Evolutionary conservation across 2,329 filamentous ascomycete genomes (phyloP).

Genomic region (Penicillium corylophilum): DNA sequence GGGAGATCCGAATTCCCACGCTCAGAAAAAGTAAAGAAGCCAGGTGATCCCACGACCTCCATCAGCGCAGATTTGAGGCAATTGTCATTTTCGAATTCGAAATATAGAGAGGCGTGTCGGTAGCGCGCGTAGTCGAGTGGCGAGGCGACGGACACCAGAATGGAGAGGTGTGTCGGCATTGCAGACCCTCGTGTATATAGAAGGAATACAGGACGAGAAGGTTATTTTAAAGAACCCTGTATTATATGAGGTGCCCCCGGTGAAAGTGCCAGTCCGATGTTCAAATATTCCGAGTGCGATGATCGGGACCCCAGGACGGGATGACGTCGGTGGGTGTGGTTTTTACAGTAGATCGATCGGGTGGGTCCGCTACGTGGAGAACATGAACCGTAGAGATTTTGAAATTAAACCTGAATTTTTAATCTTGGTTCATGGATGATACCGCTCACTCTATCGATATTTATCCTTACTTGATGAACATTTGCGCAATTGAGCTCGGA

Average conservation of each 20-base stretch:
- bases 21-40: constrained; percentile 16
- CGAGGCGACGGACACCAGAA: constrained; percentile 20
- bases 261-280: neutral
- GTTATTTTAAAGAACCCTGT: too few relatives aligned
- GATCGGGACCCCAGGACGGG: neutral
- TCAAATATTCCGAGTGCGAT: neutral
- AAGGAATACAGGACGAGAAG: too few relatives aligned
- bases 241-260: too few relatives aligned
- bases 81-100: constrained; percentile 9
- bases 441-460: neutral
- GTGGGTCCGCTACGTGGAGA: neutral
- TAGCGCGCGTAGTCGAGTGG: constrained; percentile 24
- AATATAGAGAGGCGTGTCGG: constrained; percentile 18
- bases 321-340: neutral
- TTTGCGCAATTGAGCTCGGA: constrained; percentile 8
- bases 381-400: neutral
- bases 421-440: neutral
- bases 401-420: too few relatives aligned
- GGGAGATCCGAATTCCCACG: constrained; percentile 9
- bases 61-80: constrained; percentile 12
- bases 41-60: constrained; percentile 17
- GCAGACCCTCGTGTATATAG: neutral
- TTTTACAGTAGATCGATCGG: neutral
- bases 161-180: constrained; percentile 19
- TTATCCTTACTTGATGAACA: neutral